Evolutionary conservation across 371 early-diverging fungal genomes (phyloP), one percentile per base, ranked within the genome.

Genomic region (Apophysomyces variabilis): DNA sequence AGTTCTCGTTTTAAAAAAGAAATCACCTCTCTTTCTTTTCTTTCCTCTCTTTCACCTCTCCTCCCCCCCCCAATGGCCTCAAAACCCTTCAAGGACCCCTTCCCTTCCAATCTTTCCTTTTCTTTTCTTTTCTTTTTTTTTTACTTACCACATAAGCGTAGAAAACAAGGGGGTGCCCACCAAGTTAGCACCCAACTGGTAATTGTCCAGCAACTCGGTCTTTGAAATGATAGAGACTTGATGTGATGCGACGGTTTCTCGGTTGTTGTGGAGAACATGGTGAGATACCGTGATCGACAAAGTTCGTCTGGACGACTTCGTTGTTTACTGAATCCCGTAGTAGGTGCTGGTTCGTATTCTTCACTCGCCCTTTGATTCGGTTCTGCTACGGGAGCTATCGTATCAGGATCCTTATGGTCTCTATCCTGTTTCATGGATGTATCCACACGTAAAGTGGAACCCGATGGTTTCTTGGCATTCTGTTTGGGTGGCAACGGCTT

Each of bases 151-250:
- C 66, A 69, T 9, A 68, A 45, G 38, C 67, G 61, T 59, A 82
- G 61, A 57, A 82, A 45, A 38, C 72, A 67, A 1, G 83, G 57
- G 2, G 78, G 78, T 1, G 80, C 76, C 76, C 79, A 82, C 73
- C 77, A 82, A 1, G 83, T 82, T 18, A 78, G 44, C 8, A 72
- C 60, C 78, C 83, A 78, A 46, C 71, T 82, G 0, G 72, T 61
- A 1, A 74, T 50, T 0, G 67, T 62, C 83, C 83, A 82, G 13
- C 74, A 79, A 9, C 66, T 65, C 62, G 18, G 58, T 18, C 32
- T 39, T 21, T 9, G 59, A 32, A 12, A 59, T 21, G 5, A 26
- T 16, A 21, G 3, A 50, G 54, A 11, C 21, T 50, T 50, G n/a
- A 9, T 21, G 4, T 9, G 16, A 21, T 26, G 32, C 32, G 54